A percentile compares a stretch with the other conserved stretches of the same genome.
Conservation (phyloP, 2,329 filamentous ascomycete genomes). For the Fusarium algeriense region DNA sequence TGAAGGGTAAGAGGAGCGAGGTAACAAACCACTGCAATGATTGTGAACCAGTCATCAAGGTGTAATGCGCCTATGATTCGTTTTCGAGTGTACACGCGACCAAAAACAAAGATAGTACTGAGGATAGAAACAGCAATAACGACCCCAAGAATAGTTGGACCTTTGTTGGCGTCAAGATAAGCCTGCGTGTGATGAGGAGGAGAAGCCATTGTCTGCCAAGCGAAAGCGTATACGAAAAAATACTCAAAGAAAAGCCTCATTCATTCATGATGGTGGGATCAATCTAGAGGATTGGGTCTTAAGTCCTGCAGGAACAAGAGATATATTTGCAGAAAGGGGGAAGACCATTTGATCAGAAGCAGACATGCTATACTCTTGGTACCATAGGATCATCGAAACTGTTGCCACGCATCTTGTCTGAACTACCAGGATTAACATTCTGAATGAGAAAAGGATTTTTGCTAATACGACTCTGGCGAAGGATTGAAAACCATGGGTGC, state of each 20-base stretch:
- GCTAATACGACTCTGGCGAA: not conserved
- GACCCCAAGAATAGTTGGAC: conserved; percentile 23
- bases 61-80: conserved; percentile 28
- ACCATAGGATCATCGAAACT: not conserved
- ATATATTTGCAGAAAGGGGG: not conserved
- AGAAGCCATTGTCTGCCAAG: conserved; percentile 4
- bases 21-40: conserved; percentile 19
- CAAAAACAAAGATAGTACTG: conserved; percentile 26
- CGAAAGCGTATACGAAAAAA: not conserved
- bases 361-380: not conserved
- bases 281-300: not conserved
- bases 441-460: not conserved
- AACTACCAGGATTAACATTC: not conserved
- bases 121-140: conserved; percentile 22
- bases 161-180: conserved; percentile 32
- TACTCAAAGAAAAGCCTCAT: not conserved
- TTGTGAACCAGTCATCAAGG: conserved; percentile 34
- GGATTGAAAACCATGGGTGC: not conserved
- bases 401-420: not conserved
- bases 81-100: conserved; percentile 27
- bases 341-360: not conserved
- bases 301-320: not conserved
- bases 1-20: accelerated
- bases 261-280: not conserved
- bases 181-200: conserved; percentile 15